Percentiles rank a stretch among this genome's conserved stretches.
phyloP scores from a whole-genome alignment of 1,284 basidiomycete species.

The Coniferiporia sulphurascens region DNA sequence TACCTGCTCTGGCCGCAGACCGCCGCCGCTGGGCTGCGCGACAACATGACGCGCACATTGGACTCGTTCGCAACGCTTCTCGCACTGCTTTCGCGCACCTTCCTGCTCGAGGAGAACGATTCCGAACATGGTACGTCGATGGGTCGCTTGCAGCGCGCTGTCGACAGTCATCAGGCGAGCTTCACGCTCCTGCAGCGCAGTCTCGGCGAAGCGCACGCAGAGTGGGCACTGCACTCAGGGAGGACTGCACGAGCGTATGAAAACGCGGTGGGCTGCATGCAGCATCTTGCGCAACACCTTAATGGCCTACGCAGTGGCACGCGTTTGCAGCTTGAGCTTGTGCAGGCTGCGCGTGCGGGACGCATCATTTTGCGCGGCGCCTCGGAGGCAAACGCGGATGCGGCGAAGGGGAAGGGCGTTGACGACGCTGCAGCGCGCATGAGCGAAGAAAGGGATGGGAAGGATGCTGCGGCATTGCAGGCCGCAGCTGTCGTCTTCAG shows the following conservation, averaged over 20 bases:
- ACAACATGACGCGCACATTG: slow-evolving; percentile 79
- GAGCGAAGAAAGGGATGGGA: slow-evolving; percentile 36
- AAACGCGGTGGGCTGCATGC: slow-evolving; percentile 79
- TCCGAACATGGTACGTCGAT: slow-evolving; percentile 42
- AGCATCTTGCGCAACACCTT: slow-evolving; percentile 85
- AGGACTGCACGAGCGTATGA: slow-evolving; percentile 70
- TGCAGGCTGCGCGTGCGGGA: slow-evolving; percentile 58
- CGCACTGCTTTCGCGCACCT: slow-evolving; percentile 74
- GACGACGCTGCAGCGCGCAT: slow-evolving; percentile 29
- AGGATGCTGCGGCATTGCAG: slow-evolving; percentile 53
- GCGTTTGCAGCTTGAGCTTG: slow-evolving; percentile 76
- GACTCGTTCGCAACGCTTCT: slow-evolving; percentile 85
- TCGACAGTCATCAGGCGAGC: slow-evolving; percentile 78
- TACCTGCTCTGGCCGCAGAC: slow-evolving; percentile 79
- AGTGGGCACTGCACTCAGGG: slow-evolving; percentile 75
- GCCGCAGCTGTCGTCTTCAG: slow-evolving; percentile 77
- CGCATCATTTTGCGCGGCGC: slow-evolving; percentile 35
- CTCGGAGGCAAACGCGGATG: slow-evolving; percentile 20
- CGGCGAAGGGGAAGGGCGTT: slow-evolving; percentile 4
- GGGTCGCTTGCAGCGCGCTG: slow-evolving; percentile 66
- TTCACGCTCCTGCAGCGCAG: slow-evolving; percentile 85
- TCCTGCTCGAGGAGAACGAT: slow-evolving; percentile 72
- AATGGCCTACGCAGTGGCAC: slow-evolving; percentile 83
- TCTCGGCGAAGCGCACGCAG: slow-evolving; percentile 78
- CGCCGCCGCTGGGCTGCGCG: slow-evolving; percentile 80